These are phyloP conservation scores for Aspergillus kassunensis DNA, from an alignment of 495 filamentous ascomycete species.

Conservation along the genomic window DNA sequence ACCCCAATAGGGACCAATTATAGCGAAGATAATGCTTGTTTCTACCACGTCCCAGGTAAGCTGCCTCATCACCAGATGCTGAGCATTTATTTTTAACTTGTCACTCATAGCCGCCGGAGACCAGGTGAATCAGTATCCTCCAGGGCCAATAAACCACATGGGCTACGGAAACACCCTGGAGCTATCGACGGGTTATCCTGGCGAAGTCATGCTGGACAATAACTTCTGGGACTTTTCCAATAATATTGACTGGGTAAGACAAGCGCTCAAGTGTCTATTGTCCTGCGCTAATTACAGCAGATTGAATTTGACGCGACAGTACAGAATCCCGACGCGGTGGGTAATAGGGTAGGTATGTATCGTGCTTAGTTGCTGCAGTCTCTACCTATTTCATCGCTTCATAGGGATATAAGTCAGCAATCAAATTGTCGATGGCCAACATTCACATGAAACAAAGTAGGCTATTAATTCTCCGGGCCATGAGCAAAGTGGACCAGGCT, in stretches of 20 bases:
- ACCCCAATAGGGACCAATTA: no score
- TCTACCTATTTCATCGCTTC: no score
- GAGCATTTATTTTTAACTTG: no score
- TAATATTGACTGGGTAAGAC: constrained; percentile 1
- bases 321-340: neutral
- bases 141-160: neutral
- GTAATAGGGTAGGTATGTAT: neutral
- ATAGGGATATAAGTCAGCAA: no score
- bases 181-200: neutral
- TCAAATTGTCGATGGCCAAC: no score
- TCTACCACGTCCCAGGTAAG: no score
- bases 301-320: neutral
- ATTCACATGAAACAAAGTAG: no score
- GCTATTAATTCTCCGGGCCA: neutral
- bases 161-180: neutral
- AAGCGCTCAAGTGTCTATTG: neutral
- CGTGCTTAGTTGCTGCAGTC: no score
- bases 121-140: no score
- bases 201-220: neutral
- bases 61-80: no score
- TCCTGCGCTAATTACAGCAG: neutral
- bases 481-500: neutral
- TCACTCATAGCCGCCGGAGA: neutral
- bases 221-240: constrained; percentile 1
- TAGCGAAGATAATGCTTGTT: no score